Conservation (phyloP, 106 monocot species). For the Apostasia shenzhenica region DNA sequence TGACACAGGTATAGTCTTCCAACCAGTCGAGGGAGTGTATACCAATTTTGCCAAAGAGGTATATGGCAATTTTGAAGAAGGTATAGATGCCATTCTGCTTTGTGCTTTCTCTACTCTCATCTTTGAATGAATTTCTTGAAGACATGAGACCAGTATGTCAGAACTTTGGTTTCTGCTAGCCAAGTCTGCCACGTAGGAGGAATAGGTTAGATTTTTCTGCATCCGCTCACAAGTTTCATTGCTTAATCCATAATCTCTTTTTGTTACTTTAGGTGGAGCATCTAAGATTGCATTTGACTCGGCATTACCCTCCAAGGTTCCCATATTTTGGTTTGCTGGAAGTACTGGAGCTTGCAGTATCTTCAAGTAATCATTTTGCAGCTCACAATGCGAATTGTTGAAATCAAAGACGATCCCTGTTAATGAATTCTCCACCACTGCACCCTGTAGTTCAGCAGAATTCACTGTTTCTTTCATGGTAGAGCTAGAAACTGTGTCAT, state of each 20-base stretch:
- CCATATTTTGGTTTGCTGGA: background rate
- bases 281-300: conserved; percentile 1
- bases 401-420: conserved; percentile 14
- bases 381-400: conserved; percentile 1
- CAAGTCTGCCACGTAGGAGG: background rate
- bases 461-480: conserved; percentile 5
- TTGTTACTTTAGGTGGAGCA: conserved; percentile 11
- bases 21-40: conserved; percentile 9
- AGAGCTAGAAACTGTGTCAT: conserved; percentile 1
- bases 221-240: conserved; percentile 6
- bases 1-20: conserved; percentile 1
- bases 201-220: background rate
- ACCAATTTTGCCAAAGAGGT: conserved; percentile 1
- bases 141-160: background rate
- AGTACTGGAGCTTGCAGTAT: background rate
- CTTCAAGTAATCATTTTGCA: conserved; percentile 9
- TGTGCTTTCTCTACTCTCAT: conserved; percentile 27
- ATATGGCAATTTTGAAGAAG: conserved; percentile 8
- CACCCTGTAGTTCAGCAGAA: conserved; percentile 5
- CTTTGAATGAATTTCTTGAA: conserved; percentile 29
- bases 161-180: background rate
- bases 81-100: background rate
- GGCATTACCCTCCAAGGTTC: background rate
- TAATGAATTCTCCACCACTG: conserved; percentile 9
- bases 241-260: conserved; percentile 13